Evolutionary conservation across 345 rosid genomes (phyloP), one percentile per base, ranked within the genome.

Genomic region (Euclidium syriacum): DNA sequence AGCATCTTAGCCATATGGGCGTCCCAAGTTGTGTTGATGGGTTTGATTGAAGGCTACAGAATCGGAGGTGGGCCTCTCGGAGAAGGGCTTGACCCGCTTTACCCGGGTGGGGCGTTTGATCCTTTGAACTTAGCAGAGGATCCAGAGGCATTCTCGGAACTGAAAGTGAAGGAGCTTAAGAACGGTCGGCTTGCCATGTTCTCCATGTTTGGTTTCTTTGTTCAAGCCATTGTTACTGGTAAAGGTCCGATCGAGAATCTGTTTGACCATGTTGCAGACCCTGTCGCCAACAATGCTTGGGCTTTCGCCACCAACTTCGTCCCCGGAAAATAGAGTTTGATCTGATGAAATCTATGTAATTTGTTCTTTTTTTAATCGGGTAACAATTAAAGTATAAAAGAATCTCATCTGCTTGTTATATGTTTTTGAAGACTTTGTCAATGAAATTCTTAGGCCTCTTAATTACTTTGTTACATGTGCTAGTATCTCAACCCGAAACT

Each of bases 171-270:
- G 57, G 81, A 82, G 35, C 65, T 79, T 14, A 82, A 82, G 68
- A 71, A 79, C 18, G 79, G 80, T 7, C 58, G 80, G 29, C 75
- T 71, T 30, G 77, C 86, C 3, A 75, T 77, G 79, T 79, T 79
- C 74, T 79, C 79, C 0, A 77, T 75, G 81, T 82, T 77, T 41
- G 80, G 83, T 20, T 79, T 82, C 76, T 77, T 73, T 26, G 82
- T 79, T 7, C 84, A 71, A 63, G 86, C 82, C 4, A 77, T 73
- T 62, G 80, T 75, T 12, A 82, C 87, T 0, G 77, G 76, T 4
- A 77, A 79, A 65, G 82, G 77, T 32, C 78, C 80, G 0, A 55
- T 75, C 0, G 81, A 77, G 72, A 75, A 79, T 67, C 72, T 75
- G 46, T 64, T 57, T 2, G 79, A 74, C 52, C 81, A 74, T 24